Evolutionary conservation across 2,329 filamentous ascomycete genomes (phyloP), one percentile per base, ranked within the genome.

Genomic region (Berkeleyomyces basicola): DNA sequence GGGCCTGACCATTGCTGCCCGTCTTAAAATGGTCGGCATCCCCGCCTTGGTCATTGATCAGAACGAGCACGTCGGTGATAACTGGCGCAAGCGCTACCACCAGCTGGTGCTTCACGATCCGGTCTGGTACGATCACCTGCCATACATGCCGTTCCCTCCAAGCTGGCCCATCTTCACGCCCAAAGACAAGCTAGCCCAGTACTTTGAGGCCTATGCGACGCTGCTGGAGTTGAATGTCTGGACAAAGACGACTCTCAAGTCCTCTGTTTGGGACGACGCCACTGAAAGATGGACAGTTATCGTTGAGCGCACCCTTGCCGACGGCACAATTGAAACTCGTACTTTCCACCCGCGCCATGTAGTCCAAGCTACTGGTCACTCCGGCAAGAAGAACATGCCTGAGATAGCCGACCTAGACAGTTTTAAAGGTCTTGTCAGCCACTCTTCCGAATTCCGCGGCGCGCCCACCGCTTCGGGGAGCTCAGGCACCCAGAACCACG

Each of bases 161-260:
- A 77, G 78, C 61, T 88, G 85, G 85, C 85, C 85, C 3, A 74
- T 85, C 14, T 88, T 86, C 70, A 86, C 84, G 0, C 83, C 84
- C 4, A 88, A 87, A 68, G 84, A 88, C 70, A 88, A 88, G 68
- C 74, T 87, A 0, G 85, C 77, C 1, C 82, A 86, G 51, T 88
- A 82, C 72, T 83, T 88, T 65, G 84, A 87, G 66, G 74, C 78
- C 0, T 88, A 88, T 66, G 84, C 79, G 0, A 78, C 74, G 4
- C 71, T 82, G 0, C 74, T 88, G n/a, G 85, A 88, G 67, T 76
- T 88, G 47, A 85, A 87, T 65, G 78, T 86, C 36, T 87, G 84
- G 85, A 80, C 76, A 0, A 72, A 71, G 9, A 82, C 82, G 0
- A 76, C 73, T 1, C 67, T 87, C 0, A 70, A 69, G 1, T 71